phyloP scores from a whole-genome alignment of 768 basidiomycete species.

The Paxillus involutus region DNA sequence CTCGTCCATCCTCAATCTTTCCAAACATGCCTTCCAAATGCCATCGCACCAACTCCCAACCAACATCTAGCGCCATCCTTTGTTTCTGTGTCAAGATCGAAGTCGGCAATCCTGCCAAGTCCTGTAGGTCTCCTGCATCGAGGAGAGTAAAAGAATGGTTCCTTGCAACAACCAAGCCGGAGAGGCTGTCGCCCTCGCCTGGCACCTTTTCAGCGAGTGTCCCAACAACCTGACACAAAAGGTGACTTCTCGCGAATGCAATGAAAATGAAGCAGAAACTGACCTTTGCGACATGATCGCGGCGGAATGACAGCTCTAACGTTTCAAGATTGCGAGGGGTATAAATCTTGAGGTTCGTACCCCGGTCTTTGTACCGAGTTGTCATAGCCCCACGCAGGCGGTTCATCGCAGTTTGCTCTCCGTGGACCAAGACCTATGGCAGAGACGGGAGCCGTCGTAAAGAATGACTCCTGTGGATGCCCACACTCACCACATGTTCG shows the following conservation, averaged over 20 bases:
- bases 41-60: constrained; percentile 93
- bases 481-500: constrained; percentile 74
- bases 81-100: constrained; percentile 84
- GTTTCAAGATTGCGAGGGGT: constrained; percentile 90
- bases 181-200: constrained; percentile 66
- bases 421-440: constrained; percentile 84
- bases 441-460: not conserved
- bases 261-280: constrained; percentile 9
- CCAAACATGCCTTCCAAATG: constrained; percentile 96
- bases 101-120: constrained; percentile 86
- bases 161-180: constrained; percentile 86
- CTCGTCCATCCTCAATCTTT: constrained; percentile 64
- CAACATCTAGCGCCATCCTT: constrained; percentile 74
- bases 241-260: not conserved
- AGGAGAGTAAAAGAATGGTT: constrained; percentile 94
- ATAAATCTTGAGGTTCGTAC: constrained; percentile 92
- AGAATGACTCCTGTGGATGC: not conserved
- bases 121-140: constrained; percentile 82
- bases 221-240: constrained; percentile 71
- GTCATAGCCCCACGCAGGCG: constrained; percentile 83
- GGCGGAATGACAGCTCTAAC: constrained; percentile 79
- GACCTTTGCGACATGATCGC: constrained; percentile 89
- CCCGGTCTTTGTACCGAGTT: constrained; percentile 77
- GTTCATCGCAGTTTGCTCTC: constrained; percentile 89
- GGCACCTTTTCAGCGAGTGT: constrained; percentile 76